These are phyloP conservation scores for Fonsecaea erecta DNA, from an alignment of 2,329 filamentous ascomycete genomes.

Conservation along the genomic window DNA sequence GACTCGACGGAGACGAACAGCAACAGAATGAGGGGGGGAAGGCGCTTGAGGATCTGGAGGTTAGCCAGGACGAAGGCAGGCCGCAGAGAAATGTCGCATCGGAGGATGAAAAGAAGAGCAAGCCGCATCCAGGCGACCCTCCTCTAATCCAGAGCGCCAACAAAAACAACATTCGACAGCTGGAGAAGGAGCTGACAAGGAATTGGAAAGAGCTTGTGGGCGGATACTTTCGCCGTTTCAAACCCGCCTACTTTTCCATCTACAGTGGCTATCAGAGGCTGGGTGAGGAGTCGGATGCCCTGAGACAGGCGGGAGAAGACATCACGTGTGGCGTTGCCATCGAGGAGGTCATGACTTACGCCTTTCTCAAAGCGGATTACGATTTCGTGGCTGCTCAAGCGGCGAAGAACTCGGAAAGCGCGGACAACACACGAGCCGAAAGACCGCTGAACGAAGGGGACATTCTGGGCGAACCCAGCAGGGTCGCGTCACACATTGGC, in stretches of 20 bases:
- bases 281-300: slow-evolving; percentile 42
- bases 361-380: slow-evolving; percentile 89
- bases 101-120: slow-evolving; percentile 29
- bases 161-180: slow-evolving; percentile 64
- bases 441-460: slow-evolving; percentile 83
- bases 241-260: slow-evolving; percentile 73
- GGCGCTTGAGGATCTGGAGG: slow-evolving; percentile 24
- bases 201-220: slow-evolving; percentile 85
- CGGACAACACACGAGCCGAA: slow-evolving; percentile 72
- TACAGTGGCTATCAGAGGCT: slow-evolving; percentile 42
- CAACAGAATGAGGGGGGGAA: slow-evolving; percentile 26
- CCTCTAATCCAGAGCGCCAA: slow-evolving; percentile 60
- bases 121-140: slow-evolving; percentile 41
- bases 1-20: slow-evolving; percentile 21
- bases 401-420: slow-evolving; percentile 68
- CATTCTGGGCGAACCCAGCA: slow-evolving; percentile 70
- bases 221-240: slow-evolving; percentile 92
- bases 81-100: slow-evolving; percentile 40
- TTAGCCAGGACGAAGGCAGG: slow-evolving; percentile 16
- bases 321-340: slow-evolving; percentile 49
- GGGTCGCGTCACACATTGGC: slow-evolving; percentile 63
- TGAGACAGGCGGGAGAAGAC: slow-evolving; percentile 33
- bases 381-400: slow-evolving; percentile 93
- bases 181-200: slow-evolving; percentile 73
- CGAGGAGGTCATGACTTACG: slow-evolving; percentile 75